Evolutionary conservation across 2,329 filamentous ascomycete species (phyloP), one percentile per base, ranked within the genome.

Genomic region (Ascochyta pisi): DNA sequence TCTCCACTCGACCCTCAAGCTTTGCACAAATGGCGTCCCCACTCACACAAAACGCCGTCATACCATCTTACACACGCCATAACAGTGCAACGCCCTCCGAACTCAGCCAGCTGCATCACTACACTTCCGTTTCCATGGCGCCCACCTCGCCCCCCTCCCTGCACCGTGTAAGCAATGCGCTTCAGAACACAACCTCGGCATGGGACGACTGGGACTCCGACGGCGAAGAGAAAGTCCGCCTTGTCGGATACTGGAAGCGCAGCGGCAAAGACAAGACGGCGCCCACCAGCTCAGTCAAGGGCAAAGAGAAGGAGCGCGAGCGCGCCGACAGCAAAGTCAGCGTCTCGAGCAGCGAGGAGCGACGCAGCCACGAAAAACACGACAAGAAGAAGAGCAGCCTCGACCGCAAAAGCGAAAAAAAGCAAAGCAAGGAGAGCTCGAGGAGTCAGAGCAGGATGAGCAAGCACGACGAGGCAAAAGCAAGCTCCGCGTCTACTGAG

Each of bases 131-230:
- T 7, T 43, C 57, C 0, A 55, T 63, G 2, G 64, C 60, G 10
- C 42, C 58, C 8, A 62, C 64, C 12, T 62, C 63, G 0, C 65
- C 64, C 19, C 50, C 66, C 2, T 61, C 50, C 4, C 37, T 56
- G 22, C 31, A 54, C 23, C 61, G 65, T 3, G 59, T 65, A 29
- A 70, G 66, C 47, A 65, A 65, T n/a, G 51, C 46, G 7, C 51
- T 70, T 19, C 71, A 73, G 19, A 70, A 71, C 44, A 66, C 66
- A 4, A 68, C 57, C 3, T 71, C 67, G n/a, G 73, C 69, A 34
- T 75, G 73, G 73, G 73, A 75, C 26, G 70, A 73, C 42, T 74
- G 69, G 64, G 71, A 74, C 44, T 71, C 66, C n/a, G 71, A 73
- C 16, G 61, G 61, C 1, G 68, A 69, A 31, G 68, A 72, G 46